Evolutionary conservation across 1,139 yeast genomes (phyloP).

Genomic region (Maudiozyma humilis): DNA sequence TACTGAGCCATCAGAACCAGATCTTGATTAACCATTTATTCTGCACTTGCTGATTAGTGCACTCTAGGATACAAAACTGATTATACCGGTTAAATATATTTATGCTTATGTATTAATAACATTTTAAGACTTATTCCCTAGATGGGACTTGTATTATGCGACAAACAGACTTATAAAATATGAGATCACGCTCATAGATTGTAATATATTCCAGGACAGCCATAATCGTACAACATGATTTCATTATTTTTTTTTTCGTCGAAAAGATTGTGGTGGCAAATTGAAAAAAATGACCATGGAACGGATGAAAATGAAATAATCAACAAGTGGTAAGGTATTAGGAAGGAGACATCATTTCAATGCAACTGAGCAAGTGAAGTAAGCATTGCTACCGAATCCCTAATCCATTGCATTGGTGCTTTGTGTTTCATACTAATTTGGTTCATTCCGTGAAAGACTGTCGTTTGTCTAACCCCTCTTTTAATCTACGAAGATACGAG

Average conservation of each 20-base stretch:
- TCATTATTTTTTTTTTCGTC: background rate
- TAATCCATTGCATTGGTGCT: background rate
- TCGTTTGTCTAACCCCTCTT: no score
- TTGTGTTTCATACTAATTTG: background rate
- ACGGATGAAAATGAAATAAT: background rate
- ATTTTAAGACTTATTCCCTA: no score
- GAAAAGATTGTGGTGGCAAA: background rate
- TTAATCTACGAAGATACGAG: no score
- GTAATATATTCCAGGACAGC: no score
- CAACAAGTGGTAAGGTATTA: background rate
- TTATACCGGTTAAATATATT: no score
- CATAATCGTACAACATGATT: background rate
- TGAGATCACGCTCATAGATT: no score
- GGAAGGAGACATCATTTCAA: background rate
- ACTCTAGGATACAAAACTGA: no score
- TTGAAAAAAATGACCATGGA: background rate
- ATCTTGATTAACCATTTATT: background rate
- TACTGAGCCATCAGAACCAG: background rate
- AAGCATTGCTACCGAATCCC: background rate
- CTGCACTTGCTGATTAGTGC: no score
- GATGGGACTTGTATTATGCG: no score
- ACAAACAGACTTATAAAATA: background rate
- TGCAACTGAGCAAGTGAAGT: background rate
- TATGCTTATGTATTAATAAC: no score
- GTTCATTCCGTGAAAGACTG: background rate